Percentiles rank a stretch among this genome's conserved stretches.
Conservation (phyloP, 2,329 filamentous ascomycete species). For the Aspergillus caelatus region DNA sequence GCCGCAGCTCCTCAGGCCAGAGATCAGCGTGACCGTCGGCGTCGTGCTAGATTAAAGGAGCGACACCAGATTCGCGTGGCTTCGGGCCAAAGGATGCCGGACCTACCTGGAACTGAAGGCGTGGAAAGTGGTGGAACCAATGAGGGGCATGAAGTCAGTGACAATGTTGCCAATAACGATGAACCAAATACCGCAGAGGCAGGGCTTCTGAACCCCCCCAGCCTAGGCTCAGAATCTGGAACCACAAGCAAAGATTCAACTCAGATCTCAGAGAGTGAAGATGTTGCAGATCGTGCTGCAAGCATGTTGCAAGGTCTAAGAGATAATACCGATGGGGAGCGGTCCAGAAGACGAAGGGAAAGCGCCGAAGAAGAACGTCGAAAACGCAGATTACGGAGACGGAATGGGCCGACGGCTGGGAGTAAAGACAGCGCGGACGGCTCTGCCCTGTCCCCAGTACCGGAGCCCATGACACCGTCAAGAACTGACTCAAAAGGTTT, state of each 20-base stretch:
- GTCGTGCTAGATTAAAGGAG: constrained; percentile 86
- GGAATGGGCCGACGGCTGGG: constrained; percentile 53
- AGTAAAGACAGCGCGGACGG: constrained; percentile 43
- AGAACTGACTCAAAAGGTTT: constrained; percentile 23
- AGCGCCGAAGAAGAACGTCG: constrained; percentile 79
- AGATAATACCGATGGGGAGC: constrained; percentile 58
- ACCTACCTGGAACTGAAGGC: constrained; percentile 59
- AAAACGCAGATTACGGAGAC: constrained; percentile 66
- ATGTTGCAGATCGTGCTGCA: constrained; percentile 83
- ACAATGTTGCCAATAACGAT: constrained; percentile 11
- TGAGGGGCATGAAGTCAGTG: constrained; percentile 42
- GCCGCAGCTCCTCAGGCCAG: constrained; percentile 87
- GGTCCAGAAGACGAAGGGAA: constrained; percentile 68
- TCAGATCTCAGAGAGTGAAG: constrained; percentile 60
- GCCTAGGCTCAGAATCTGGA: constrained; percentile 37
- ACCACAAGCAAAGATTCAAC: constrained; percentile 34
- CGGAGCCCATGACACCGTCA: constrained; percentile 35
- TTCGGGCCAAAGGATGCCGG: constrained; percentile 85
- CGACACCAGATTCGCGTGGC: constrained; percentile 86
- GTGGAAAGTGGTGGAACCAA: constrained; percentile 57
- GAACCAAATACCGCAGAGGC: constrained; percentile 46
- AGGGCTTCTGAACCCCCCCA: constrained; percentile 55
- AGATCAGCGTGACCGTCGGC: constrained; percentile 85
- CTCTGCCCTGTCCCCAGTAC: constrained; percentile 32
- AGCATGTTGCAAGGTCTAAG: constrained; percentile 82